Base-by-base conservation (phyloP, 306 rosid species). In the Medicago arabica region DNA sequence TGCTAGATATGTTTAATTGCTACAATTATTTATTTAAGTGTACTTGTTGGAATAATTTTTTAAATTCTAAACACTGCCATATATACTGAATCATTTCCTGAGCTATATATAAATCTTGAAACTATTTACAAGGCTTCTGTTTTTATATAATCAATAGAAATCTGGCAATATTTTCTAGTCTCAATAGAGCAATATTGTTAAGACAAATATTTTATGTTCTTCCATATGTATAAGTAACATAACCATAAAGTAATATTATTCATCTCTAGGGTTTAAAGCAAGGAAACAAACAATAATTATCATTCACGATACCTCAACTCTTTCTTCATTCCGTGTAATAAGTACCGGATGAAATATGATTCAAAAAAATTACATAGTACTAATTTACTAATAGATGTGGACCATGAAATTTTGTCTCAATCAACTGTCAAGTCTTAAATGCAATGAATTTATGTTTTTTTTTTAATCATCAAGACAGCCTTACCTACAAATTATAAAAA, bases 331-430 rank as follows among this genome's bases (percentile, higher is more conserved):
- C 18, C 62, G 38, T 75, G 55, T 1, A 40, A 50, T 72, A 49
- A 11, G 79, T 66, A 59, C 79, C 18, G 9, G 11, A 14, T 67
- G 28, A 50, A 65, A 71, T 46, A 46, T 71, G 62, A 31, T 72
- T 67, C 72, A 15, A 69, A 57, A 81, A 68, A 68, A 13, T 65
- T 66, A 55, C 47, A 36, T 31, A 25, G 54, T 19, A 41, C 17
- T 10, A 50, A 62, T 38, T 39, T 55, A 40, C 28, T 31, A 34
- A 67, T 58, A 23, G 39, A 72, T 60, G 64, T 51, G 71, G 76
- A 58, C 66, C 71, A 70, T 38, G 19, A 10, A n/a, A 67, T 49
- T 0, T 43, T 64, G 51, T 28, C 75, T 65, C 79, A 36, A 62
- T 66, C 68, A 54, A 55, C 34, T 55, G 7, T 10, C 62, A 55